These are phyloP conservation scores for Phytopythium cucurbitacearum DNA, from an alignment of 352 stramenopile species.

Conservation along the genomic window DNA sequence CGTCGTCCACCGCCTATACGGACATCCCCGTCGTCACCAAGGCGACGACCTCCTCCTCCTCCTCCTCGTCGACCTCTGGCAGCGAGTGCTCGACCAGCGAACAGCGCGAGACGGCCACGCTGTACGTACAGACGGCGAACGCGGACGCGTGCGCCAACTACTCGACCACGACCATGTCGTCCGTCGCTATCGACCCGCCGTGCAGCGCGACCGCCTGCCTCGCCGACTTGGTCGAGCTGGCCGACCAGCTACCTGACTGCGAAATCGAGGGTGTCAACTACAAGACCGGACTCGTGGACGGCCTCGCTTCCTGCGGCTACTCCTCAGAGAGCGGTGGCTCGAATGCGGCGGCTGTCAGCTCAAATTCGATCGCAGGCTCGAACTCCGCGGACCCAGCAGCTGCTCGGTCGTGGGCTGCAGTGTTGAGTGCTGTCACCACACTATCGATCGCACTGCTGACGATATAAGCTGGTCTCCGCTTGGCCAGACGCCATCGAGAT, in stretches of 20 bases:
- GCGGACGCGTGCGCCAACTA: too few species aligned
- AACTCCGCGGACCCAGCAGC: background rate
- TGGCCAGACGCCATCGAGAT: too few species aligned
- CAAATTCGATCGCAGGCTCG: slow-evolving; percentile 7
- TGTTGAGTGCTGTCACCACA: slow-evolving; percentile 1
- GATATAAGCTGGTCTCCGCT: too few species aligned
- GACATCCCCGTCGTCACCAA: slow-evolving; percentile 8
- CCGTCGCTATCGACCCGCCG: slow-evolving; percentile 7
- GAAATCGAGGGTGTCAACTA: slow-evolving; percentile 8
- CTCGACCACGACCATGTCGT: background rate
- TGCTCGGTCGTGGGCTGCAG: too few species aligned
- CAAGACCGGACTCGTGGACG: slow-evolving; percentile 4
- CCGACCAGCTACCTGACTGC: slow-evolving; percentile 13
- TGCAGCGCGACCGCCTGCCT: slow-evolving; percentile 12
- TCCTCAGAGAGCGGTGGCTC: slow-evolving; percentile 4
- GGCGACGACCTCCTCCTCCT: background rate
- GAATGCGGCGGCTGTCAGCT: background rate
- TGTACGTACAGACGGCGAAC: too few species aligned
- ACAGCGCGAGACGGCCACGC: too few species aligned
- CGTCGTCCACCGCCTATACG: slow-evolving; percentile 7
- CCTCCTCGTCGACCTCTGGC: too few species aligned
- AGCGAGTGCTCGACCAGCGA: too few species aligned
- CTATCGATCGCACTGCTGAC: too few species aligned
- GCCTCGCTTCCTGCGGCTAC: slow-evolving; percentile 7
- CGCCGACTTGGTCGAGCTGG: slow-evolving; percentile 5